A percentile compares a stretch with the other conserved stretches of the same genome.
phyloP scores from a whole-genome alignment of 768 basidiomycete species.

The Pleurotus tuber-regium region DNA sequence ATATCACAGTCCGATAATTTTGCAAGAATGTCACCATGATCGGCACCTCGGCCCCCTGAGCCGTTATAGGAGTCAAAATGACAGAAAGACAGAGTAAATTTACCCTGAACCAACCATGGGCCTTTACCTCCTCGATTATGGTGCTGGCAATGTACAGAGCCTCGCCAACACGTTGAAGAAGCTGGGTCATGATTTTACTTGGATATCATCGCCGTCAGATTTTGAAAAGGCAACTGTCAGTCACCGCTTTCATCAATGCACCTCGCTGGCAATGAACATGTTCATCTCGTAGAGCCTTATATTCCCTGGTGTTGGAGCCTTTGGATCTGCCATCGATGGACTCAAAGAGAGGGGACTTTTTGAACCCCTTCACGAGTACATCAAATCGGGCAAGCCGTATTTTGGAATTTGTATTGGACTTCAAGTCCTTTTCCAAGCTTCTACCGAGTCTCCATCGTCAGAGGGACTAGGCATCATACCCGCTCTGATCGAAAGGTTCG shows the following conservation, averaged over 20 bases:
- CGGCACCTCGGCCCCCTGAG: conserved; percentile 7
- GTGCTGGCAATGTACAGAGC: conserved; percentile 92
- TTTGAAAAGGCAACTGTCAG: conserved; percentile 88
- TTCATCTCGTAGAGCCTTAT: conserved; percentile 70
- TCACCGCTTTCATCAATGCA: conserved; percentile 18
- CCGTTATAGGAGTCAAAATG: background rate
- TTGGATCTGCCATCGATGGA: conserved; percentile 81
- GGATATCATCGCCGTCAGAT: conserved; percentile 81
- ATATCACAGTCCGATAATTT: no score
- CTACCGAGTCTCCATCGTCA: conserved; percentile 66
- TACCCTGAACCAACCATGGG: conserved; percentile 24
- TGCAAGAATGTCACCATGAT: background rate
- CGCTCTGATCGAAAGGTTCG: conserved; percentile 74
- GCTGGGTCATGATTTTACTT: conserved; percentile 84
- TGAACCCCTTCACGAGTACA: conserved; percentile 78
- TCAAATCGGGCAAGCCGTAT: conserved; percentile 87
- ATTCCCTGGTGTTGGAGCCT: conserved; percentile 96
- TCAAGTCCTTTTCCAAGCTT: conserved; percentile 91
- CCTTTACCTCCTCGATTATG: conserved; percentile 94
- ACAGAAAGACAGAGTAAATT: conserved; percentile 11
- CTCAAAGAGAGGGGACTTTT: conserved; percentile 71
- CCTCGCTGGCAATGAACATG: conserved; percentile 9
- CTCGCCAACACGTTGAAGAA: conserved; percentile 87
- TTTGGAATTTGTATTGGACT: conserved; percentile 99
- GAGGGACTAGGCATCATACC: conserved; percentile 86